These are phyloP conservation scores for Talaromyces sp. DNA, from an alignment of 2,329 filamentous ascomycete genomes.

Conservation along the genomic window DNA sequence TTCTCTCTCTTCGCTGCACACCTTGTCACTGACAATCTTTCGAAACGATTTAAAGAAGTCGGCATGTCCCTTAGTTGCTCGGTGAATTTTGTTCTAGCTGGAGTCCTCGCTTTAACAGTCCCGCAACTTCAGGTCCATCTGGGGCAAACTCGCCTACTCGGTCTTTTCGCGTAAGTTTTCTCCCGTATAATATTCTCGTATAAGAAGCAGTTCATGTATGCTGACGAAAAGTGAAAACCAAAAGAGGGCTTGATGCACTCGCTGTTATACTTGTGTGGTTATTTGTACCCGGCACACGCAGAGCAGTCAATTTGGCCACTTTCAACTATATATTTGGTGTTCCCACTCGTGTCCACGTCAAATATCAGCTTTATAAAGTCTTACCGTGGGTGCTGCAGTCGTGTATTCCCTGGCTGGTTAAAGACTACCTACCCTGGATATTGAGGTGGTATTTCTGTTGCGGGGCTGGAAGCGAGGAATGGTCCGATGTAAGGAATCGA, in stretches of 20 bases:
- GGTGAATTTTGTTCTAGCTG: slow-evolving; percentile 13
- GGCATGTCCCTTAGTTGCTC: slow-evolving; percentile 16
- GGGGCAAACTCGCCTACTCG: slow-evolving; percentile 13
- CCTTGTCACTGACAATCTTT: background rate
- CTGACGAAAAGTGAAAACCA: background rate
- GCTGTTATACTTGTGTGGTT: slow-evolving; percentile 18
- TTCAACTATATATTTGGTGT: slow-evolving; percentile 39
- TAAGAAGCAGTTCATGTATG: background rate
- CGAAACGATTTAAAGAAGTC: slow-evolving; percentile 5
- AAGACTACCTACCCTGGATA: slow-evolving; percentile 8
- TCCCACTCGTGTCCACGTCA: slow-evolving; percentile 28
- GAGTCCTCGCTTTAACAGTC: slow-evolving; percentile 13
- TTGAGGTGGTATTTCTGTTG: slow-evolving; percentile 10
- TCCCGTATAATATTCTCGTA: no score
- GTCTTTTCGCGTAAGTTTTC: slow-evolving; percentile 16
- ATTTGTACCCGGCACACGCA: slow-evolving; percentile 16
- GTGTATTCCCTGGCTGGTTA: slow-evolving; percentile 20
- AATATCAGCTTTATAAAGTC: slow-evolving; percentile 31
- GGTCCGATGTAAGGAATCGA: background rate
- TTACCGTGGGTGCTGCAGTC: slow-evolving; percentile 32
- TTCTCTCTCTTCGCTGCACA: background rate
- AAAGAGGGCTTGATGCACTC: slow-evolving; percentile 12
- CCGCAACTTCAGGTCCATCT: slow-evolving; percentile 8
- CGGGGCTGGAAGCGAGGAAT: slow-evolving; percentile 3
- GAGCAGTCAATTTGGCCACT: slow-evolving; percentile 42